Base-by-base conservation (phyloP, 1,139 yeast genomes). In the Taiozyma sp. region DNA sequence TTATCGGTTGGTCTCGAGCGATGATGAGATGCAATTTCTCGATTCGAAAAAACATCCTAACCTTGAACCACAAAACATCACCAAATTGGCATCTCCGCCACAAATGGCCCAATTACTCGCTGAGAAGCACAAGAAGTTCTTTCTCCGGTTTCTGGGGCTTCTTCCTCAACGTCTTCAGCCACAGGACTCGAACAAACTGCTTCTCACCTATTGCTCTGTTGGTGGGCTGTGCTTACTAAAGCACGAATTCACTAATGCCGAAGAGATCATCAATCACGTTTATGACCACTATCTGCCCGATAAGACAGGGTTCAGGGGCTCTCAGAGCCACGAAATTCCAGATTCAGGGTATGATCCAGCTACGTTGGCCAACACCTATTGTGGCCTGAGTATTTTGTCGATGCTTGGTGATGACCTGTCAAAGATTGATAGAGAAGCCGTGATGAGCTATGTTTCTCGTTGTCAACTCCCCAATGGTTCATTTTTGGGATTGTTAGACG, bases 321-420 rank as follows among this genome's bases (percentile, higher is more conserved):
- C 85, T 3, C 58, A 69, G 28, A 71, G 78, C 3, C 81, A 79
- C 56, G 57, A 64, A 13, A 54, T 73, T 8, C 52, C 53, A 1
- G 39, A 45, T 16, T 10, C 39, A 9, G 41, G 24, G 14, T 80
- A 79, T 55, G 92, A 84, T 59, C 73, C 80, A 1, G 81, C 91
- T 3, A 83, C 80, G 54, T 65, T 87, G 13, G 78, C 91, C 1
- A 78, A 90, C 2, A 88, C 96, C 0, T 84, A 81, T 60, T 83
- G 86, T 65, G 88, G 83, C 1, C 65, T 85, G 44, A 73, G 77
- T 48, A 71, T 74, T 23, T 70, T 87, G 44, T 63, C 79, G 1
- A 72, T 76, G 43, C 67, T 87, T 29, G 67, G 70, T 36, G 79
- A 76, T 50, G 73, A 75, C 40, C 58, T 63, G 16, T 43, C 72